Percentiles rank a stretch among this genome's conserved stretches.
Conservation (phyloP, 1,284 basidiomycete species). For the Cryptococcus deneoformans region DNA sequence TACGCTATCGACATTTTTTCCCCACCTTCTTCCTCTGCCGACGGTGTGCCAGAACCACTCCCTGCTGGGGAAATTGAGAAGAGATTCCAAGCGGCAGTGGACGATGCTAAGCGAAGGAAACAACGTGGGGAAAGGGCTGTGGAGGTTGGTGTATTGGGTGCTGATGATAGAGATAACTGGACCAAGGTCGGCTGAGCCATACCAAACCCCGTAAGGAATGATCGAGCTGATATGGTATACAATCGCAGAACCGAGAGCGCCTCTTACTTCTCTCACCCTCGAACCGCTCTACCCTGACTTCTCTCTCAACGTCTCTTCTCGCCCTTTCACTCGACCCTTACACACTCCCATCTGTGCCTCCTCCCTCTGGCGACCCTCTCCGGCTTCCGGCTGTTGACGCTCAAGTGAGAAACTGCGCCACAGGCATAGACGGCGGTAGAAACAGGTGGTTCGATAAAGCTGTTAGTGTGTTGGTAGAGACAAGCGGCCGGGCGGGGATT, state of each 20-base stretch:
- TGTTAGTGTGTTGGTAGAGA: slow-evolving; percentile 77
- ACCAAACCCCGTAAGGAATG: background rate
- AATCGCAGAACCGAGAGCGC: slow-evolving; percentile 63
- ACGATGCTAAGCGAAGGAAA: slow-evolving; percentile 62
- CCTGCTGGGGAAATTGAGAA: slow-evolving; percentile 62
- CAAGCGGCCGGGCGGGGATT: slow-evolving; percentile 78
- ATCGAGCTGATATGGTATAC: slow-evolving; percentile 24
- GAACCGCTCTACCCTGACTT: slow-evolving; percentile 62
- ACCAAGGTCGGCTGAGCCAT: slow-evolving; percentile 58
- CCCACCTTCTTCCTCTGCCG: slow-evolving; percentile 41
- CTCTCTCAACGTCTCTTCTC: slow-evolving; percentile 73
- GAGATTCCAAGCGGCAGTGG: slow-evolving; percentile 63
- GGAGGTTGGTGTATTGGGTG: slow-evolving; percentile 70
- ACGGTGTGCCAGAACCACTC: slow-evolving; percentile 39
- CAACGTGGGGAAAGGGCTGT: slow-evolving; percentile 58
- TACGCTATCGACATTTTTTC: slow-evolving; percentile 72
- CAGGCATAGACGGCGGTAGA: slow-evolving; percentile 62
- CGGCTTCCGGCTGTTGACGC: slow-evolving; percentile 61
- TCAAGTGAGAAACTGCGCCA: slow-evolving; percentile 74
- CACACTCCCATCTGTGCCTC: slow-evolving; percentile 47
- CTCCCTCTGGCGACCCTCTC: slow-evolving; percentile 51
- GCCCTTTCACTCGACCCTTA: slow-evolving; percentile 60
- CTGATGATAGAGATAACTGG: slow-evolving; percentile 82
- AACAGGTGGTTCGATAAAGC: slow-evolving; percentile 96
- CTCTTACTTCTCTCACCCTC: slow-evolving; percentile 64